A percentile compares a stretch with the other conserved stretches of the same genome.
Evolutionary conservation across 371 early-diverging fungal genomes (phyloP).

Genomic region (Mortierella polycephala): DNA sequence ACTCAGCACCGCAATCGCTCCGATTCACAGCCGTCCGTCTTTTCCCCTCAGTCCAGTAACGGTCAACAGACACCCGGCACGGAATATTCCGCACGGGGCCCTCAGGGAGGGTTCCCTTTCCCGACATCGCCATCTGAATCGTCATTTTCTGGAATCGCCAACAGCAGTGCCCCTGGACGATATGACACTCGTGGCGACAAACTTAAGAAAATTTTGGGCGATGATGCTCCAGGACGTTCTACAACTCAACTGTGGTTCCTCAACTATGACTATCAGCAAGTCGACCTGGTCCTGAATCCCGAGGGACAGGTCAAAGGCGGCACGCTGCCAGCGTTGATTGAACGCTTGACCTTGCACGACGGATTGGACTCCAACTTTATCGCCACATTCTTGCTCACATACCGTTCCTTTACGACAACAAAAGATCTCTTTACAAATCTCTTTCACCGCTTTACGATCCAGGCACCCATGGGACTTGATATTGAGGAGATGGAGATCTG

Average conservation of each 20-base stretch:
- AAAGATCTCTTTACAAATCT: constrained; percentile 79
- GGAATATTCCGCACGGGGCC: constrained; percentile 30
- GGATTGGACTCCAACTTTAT: constrained; percentile 80
- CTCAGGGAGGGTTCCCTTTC: constrained; percentile 39
- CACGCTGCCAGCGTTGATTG: constrained; percentile 85
- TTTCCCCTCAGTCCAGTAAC: constrained; percentile 31
- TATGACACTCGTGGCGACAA: constrained; percentile 34
- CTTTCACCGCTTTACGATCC: constrained; percentile 76
- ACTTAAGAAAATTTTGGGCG: constrained; percentile 45
- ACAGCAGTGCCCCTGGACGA: constrained; percentile 26
- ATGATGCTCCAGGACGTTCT: constrained; percentile 35
- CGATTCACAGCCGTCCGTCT: constrained; percentile 47
- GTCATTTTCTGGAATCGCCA: constrained; percentile 18
- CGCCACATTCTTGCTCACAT: constrained; percentile 88
- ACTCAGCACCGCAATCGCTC: constrained; percentile 30
- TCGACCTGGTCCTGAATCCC: constrained; percentile 78
- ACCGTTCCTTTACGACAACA: constrained; percentile 85
- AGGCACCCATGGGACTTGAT: constrained; percentile 76
- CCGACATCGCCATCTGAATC: constrained; percentile 33
- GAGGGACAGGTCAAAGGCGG: constrained; percentile 89
- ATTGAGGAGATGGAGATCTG: constrained; percentile 81
- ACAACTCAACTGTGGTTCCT: constrained; percentile 68
- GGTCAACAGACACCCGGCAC: constrained; percentile 33
- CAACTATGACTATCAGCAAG: constrained; percentile 77
- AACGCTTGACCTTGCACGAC: constrained; percentile 89